phyloP scores from a whole-genome alignment of 305 asterid species.

The Plantago coronopus region DNA sequence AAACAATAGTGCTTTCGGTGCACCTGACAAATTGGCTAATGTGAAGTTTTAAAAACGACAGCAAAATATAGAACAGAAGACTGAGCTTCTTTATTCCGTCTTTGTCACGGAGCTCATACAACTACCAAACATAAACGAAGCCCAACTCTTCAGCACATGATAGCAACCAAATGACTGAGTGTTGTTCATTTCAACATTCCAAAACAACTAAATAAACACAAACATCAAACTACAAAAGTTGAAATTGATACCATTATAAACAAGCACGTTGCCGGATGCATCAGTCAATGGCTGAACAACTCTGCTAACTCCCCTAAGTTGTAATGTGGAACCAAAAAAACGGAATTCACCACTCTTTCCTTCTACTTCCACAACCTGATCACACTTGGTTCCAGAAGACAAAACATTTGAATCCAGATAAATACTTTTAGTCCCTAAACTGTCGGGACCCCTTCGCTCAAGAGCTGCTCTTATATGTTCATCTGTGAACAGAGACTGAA shows the following conservation, averaged over 20 bases:
- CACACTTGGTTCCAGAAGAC: constrained; percentile 13
- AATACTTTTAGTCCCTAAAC: constrained; percentile 55
- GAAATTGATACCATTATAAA: constrained; percentile 62
- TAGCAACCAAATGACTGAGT: not conserved
- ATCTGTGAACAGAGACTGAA: constrained; percentile 44
- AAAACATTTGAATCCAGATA: constrained; percentile 28
- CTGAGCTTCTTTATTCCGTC: too few species aligned
- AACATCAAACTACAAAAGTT: constrained; percentile 7
- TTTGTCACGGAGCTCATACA: too few species aligned
- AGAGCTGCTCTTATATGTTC: constrained; percentile 56
- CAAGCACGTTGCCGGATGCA: constrained; percentile 66
- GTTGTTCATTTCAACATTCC: not conserved
- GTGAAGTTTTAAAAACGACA: too few species aligned
- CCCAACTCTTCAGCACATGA: not conserved
- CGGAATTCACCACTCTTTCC: constrained; percentile 40
- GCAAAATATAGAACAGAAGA: too few species aligned
- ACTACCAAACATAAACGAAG: not conserved
- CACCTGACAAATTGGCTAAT: too few species aligned
- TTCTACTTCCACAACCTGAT: constrained; percentile 27
- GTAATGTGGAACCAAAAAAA: constrained; percentile 84
- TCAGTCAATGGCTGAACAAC: constrained; percentile 76
- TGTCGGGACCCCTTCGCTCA: constrained; percentile 85
- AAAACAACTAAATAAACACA: not conserved
- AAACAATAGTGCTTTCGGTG: too few species aligned
- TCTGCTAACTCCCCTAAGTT: constrained; percentile 68